Conservation (phyloP, 2,329 filamentous ascomycete species). For the Alternaria hordeiaustralica region DNA sequence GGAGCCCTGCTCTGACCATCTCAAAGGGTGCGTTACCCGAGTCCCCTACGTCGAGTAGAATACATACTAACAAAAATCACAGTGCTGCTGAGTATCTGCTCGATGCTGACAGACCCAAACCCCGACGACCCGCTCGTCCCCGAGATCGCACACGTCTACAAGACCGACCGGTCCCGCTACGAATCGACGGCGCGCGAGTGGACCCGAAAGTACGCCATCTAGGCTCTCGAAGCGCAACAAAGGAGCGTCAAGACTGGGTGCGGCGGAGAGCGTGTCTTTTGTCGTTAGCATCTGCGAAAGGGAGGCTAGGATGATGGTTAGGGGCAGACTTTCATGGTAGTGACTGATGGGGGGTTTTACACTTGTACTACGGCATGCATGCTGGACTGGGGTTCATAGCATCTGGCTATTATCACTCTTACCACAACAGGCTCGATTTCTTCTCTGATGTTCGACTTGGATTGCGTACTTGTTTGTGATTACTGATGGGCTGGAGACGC, state of each 20-base stretch:
- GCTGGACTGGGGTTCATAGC: constrained; percentile 41
- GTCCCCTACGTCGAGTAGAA: background rate
- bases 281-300: constrained; percentile 31
- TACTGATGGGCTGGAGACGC: no score
- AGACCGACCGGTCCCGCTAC: constrained; percentile 95
- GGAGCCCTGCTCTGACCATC: constrained; percentile 97
- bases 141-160: constrained; percentile 99
- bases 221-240: constrained; percentile 32
- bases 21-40: constrained; percentile 77
- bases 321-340: constrained; percentile 29
- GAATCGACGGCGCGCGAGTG: constrained; percentile 97
- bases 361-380: constrained; percentile 33
- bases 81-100: constrained; percentile 99
- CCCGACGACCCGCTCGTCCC: constrained; percentile 98
- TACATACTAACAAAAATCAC: constrained; percentile 6
- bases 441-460: background rate
- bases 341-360: constrained; percentile 34
- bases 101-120: constrained; percentile 99
- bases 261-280: constrained; percentile 18
- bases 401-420: constrained; percentile 41
- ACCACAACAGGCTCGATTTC: constrained; percentile 32
- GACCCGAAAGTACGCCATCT: constrained; percentile 99
- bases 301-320: constrained; percentile 25
- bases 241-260: background rate
- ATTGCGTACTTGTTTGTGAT: background rate